A percentile compares a stretch with the other conserved stretches of the same genome.
Evolutionary conservation across 768 basidiomycete species (phyloP).

Genomic region (Jaapia argillacea): DNA sequence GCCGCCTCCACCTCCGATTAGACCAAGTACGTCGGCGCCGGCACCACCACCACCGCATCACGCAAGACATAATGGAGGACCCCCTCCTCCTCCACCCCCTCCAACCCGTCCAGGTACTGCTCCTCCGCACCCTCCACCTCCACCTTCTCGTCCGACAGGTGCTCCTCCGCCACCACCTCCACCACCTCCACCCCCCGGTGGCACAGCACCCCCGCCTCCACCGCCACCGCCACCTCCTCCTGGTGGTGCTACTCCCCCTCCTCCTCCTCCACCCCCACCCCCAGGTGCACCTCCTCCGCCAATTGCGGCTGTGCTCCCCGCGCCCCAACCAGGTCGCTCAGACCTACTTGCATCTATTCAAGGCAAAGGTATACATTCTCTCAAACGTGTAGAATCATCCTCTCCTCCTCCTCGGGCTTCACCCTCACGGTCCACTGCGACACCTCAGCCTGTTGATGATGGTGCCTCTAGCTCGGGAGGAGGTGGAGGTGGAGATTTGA

Average conservation of each 20-base stretch:
- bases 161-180: constrained; percentile 27
- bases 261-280: too few relatives aligned
- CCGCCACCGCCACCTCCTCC: constrained; percentile 35
- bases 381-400: constrained; percentile 46
- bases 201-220: constrained; percentile 18
- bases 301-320: too few relatives aligned
- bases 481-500: constrained; percentile 61
- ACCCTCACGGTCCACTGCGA: constrained; percentile 22
- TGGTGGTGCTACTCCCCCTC: constrained; percentile 12
- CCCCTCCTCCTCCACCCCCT: constrained; percentile 19
- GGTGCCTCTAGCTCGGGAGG: constrained; percentile 23
- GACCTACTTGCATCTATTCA: constrained; percentile 75
- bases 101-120: constrained; percentile 15
- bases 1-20: constrained; percentile 24
- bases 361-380: constrained; percentile 62
- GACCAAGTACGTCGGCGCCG: constrained; percentile 19
- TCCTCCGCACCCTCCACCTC: constrained; percentile 34
- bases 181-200: constrained; percentile 34
- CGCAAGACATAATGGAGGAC: constrained; percentile 6
- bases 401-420: constrained; percentile 11
- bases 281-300: too few relatives aligned
- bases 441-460: constrained; percentile 20
- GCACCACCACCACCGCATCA: constrained; percentile 24
- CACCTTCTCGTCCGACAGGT: constrained; percentile 20
- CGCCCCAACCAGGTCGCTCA: constrained; percentile 48